Evolutionary conservation across 441 rosid genomes (phyloP).

Genomic region (Breynia disticha): DNA sequence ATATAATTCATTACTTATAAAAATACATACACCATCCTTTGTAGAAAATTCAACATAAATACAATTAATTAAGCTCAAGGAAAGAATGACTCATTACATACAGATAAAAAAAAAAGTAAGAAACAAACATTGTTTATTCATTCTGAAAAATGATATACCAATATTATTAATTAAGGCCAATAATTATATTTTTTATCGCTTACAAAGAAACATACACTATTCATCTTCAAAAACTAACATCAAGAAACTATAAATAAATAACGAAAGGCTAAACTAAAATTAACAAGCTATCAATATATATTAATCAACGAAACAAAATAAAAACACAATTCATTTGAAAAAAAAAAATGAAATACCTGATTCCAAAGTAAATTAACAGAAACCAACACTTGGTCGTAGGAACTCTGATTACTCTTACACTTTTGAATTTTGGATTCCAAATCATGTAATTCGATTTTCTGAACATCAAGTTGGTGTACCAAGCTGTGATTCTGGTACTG

Average conservation of each 20-base stretch:
- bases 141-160: too few species aligned
- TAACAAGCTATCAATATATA: slow-evolving; percentile 49
- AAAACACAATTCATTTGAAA: background rate
- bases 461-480: slow-evolving; percentile 62
- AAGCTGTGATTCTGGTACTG: slow-evolving; percentile 81
- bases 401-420: slow-evolving; percentile 42
- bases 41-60: too few species aligned
- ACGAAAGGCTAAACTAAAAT: slow-evolving; percentile 59
- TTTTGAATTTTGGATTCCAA: slow-evolving; percentile 53
- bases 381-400: slow-evolving; percentile 57
- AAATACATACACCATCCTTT: too few species aligned
- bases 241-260: too few species aligned
- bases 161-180: too few species aligned
- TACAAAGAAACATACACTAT: too few species aligned
- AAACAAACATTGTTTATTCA: too few species aligned
- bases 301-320: slow-evolving; percentile 7
- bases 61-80: too few species aligned
- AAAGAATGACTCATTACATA: too few species aligned
- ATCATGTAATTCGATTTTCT: slow-evolving; percentile 61
- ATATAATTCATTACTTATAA: too few species aligned
- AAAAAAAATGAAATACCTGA: slow-evolving; percentile 37
- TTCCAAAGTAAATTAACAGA: slow-evolving; percentile 65
- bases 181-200: too few species aligned
- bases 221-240: too few species aligned
- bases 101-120: background rate